Base-by-base conservation (phyloP, 805 yeast species). In the Kuraishia cidri region DNA sequence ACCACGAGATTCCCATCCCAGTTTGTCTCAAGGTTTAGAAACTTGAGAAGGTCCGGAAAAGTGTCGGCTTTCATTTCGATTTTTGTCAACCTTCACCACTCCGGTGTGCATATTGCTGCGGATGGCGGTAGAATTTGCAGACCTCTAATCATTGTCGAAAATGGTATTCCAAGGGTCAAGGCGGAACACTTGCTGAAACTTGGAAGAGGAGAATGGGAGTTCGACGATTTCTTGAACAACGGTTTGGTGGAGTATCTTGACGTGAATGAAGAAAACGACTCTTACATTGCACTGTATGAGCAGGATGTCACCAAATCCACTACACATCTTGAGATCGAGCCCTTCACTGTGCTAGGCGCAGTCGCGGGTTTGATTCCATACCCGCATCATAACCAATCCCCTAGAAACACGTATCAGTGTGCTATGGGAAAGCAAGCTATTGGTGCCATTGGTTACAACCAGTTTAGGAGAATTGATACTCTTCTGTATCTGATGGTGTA, bases 351-450 rank as follows among this genome's bases (percentile, higher is more conserved):
- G 3, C 62, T 86, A 21, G 96, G 95, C 36, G 95, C 95, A 0
- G 95, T 85, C 35, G 95, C 95, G 0, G 94, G 95, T 18, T 66
- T 84, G 45, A 84, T 84, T 65, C 95, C 95, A 13, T 84, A 85
- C 50, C 95, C 95, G 29, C 94, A 84, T 52, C 95, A 84, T 54
- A 84, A 84, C 60, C 95, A 84, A 60, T 82, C 94, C 4, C 95
- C 95, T 28, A 75, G 95, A 67, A 84, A 84, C 58, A 84, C 94
- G 4, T 84, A 84, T 60, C 95, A 84, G 59, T 84, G 94, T 69
- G 95, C 94, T 52, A 84, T 84, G 95, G 95, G 95, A 76, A 86
- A 86, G 61, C 98, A 92, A 64, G 98, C 98, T n/a, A 90, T 92
- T 58, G 98, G 98, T 45, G 97, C 97, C 2, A 92, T 92, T 59